A percentile compares a stretch with the other conserved stretches of the same genome.
Conservation (phyloP, 169 alveolate species). For the Plasmodium vinckei region DNA sequence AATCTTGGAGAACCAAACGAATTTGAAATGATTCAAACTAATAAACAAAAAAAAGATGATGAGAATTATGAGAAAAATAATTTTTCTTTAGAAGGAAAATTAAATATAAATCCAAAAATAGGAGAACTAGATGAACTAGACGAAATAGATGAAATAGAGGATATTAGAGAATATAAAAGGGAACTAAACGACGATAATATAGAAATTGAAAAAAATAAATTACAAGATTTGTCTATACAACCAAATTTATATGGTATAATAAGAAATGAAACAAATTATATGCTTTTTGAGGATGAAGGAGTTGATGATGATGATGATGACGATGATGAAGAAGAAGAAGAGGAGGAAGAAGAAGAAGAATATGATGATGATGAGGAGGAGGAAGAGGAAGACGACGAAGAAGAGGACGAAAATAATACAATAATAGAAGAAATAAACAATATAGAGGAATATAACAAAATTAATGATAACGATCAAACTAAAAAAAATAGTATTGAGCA, state of each 20-base stretch:
- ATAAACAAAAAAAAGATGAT: not conserved
- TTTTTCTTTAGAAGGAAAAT: slow-evolving; percentile 9
- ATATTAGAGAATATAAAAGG: slow-evolving; percentile 3
- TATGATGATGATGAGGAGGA: slow-evolving; percentile 22
- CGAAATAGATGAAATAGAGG: slow-evolving; percentile 14
- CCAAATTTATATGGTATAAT: slow-evolving; percentile 4
- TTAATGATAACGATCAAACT: not conserved
- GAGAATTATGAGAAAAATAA: not conserved
- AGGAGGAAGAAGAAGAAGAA: slow-evolving; percentile 22
- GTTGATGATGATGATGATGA: slow-evolving; percentile 43
- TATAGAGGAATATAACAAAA: not conserved
- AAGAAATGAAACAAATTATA: slow-evolving; percentile 6
- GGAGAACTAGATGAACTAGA: slow-evolving; percentile 3
- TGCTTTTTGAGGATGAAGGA: slow-evolving; percentile 13
- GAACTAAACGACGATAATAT: slow-evolving; percentile 18
- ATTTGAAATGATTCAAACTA: not conserved
- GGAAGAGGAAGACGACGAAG: slow-evolving; percentile 18
- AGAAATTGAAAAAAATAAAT: slow-evolving; percentile 27
- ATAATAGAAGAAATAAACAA: not conserved
- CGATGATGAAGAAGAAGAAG: slow-evolving; percentile 18
- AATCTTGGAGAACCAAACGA: too few species aligned
- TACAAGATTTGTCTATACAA: slow-evolving; percentile 6
- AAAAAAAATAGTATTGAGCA: too few species aligned
- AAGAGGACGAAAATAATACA: not conserved
- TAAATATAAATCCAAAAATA: not conserved